A percentile compares a stretch with the other conserved stretches of the same genome.
Conservation (phyloP, 2,329 filamentous ascomycete genomes). For the Daldinia sp. region DNA sequence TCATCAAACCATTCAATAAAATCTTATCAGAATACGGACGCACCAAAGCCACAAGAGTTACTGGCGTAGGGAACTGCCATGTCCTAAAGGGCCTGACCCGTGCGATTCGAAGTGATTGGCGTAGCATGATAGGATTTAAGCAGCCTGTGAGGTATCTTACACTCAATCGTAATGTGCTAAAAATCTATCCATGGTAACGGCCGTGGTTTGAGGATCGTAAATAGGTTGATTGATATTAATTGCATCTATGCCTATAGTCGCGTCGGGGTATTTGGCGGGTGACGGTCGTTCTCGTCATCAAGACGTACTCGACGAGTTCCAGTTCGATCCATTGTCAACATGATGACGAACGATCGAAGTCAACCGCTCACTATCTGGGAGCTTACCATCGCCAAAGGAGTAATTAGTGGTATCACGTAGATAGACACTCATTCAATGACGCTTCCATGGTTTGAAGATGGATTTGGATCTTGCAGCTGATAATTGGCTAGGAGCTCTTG, state of each 20-base stretch:
- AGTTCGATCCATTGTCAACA: constrained; percentile 1
- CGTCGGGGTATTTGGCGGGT: constrained; percentile 18
- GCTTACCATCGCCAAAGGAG: neutral
- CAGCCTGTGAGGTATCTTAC: neutral
- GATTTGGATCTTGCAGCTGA: constrained; percentile 2
- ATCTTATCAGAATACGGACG: constrained; percentile 19
- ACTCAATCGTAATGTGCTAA: neutral
- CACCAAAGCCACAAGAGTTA: neutral
- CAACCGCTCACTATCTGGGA: constrained; percentile 1
- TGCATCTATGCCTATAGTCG: constrained; percentile 7
- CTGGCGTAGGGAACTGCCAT: neutral
- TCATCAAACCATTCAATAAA: constrained; percentile 1
- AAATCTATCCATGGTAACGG: neutral
- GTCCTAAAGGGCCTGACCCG: neutral
- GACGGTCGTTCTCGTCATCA: constrained; percentile 23
- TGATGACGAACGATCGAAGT: constrained; percentile 13
- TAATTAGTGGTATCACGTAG: neutral
- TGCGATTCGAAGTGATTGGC: constrained; percentile 10
- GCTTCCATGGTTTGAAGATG: neutral
- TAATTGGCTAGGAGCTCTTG: neutral
- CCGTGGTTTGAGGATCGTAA: neutral
- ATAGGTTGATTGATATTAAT: constrained; percentile 5
- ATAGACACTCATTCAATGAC: constrained; percentile 9
- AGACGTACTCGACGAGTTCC: constrained; percentile 25
- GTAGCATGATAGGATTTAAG: constrained; percentile 14